Evolutionary conservation across 345 rosid species (phyloP).

Genomic region (Gynandropsis gynandra): DNA sequence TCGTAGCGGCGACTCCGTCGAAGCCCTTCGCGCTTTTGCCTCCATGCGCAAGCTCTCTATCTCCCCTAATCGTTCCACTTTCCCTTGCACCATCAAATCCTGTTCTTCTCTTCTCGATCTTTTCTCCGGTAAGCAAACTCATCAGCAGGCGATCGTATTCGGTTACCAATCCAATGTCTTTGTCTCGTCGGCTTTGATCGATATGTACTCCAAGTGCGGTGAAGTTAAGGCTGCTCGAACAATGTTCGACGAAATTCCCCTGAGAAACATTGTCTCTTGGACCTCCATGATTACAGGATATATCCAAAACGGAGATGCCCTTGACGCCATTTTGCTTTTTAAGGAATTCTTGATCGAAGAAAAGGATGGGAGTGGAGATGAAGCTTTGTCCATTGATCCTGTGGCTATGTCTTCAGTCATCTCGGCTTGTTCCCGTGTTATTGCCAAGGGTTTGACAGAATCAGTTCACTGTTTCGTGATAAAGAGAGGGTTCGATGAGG

Average conservation of each 20-base stretch:
- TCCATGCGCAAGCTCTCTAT: slow-evolving; percentile 74
- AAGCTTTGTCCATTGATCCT: slow-evolving; percentile 39
- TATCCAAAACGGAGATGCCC: slow-evolving; percentile 47
- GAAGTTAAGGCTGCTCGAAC: slow-evolving; percentile 46
- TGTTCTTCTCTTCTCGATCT: slow-evolving; percentile 74
- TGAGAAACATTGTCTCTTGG: slow-evolving; percentile 65
- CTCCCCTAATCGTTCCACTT: slow-evolving; percentile 57
- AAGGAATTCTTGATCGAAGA: slow-evolving; percentile 55
- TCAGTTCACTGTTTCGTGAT: slow-evolving; percentile 52
- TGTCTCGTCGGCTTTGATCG: slow-evolving; percentile 71
- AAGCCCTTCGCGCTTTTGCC: slow-evolving; percentile 71
- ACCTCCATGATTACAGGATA: slow-evolving; percentile 79
- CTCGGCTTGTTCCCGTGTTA: slow-evolving; percentile 64
- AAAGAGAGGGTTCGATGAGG: slow-evolving; percentile 53
- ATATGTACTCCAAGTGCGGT: slow-evolving; percentile 67
- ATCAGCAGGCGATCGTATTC: slow-evolving; percentile 70
- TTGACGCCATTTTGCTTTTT: slow-evolving; percentile 52
- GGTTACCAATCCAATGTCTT: slow-evolving; percentile 62
- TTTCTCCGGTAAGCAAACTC: slow-evolving; percentile 62
- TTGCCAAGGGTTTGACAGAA: slow-evolving; percentile 41
- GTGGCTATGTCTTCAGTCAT: slow-evolving; percentile 64
- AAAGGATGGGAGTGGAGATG: slow-evolving; percentile 28
- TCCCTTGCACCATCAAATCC: slow-evolving; percentile 84
- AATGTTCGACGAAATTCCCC: slow-evolving; percentile 77
- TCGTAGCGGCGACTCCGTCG: slow-evolving; percentile 62